Conservation (phyloP, 164 flowering plant species). For the Annona squamosa region DNA sequence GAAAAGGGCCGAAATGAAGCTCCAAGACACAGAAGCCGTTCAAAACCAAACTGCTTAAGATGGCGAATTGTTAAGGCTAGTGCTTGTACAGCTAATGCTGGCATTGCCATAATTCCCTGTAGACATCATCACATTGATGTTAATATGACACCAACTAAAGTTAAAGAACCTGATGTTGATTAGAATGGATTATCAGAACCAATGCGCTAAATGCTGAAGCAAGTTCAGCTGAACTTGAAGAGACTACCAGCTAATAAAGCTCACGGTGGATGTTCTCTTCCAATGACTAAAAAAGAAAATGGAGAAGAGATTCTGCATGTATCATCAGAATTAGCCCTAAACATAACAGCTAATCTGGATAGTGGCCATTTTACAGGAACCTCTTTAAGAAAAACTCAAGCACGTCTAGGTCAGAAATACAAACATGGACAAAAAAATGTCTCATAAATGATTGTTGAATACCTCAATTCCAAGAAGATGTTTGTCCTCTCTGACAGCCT, state of each 20-base stretch:
- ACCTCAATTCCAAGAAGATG: constrained; percentile 46
- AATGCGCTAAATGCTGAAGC: neutral
- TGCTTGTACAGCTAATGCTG: constrained; percentile 76
- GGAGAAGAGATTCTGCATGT: too few species aligned
- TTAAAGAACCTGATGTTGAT: neutral
- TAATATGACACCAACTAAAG: neutral
- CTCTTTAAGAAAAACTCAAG: neutral
- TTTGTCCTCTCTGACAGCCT: constrained; percentile 12
- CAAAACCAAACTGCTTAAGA: constrained; percentile 83
- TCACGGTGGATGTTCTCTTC: neutral
- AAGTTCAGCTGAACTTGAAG: neutral
- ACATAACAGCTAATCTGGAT: neutral
- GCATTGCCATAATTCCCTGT: constrained; percentile 74
- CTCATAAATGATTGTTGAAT: neutral
- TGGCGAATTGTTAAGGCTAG: constrained; percentile 68
- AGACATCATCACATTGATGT: neutral
- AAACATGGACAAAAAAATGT: neutral
- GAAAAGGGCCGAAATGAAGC: constrained; percentile 71
- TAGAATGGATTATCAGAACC: neutral
- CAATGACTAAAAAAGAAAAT: neutral
- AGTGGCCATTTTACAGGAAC: neutral
- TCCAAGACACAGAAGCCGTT: constrained; percentile 56
- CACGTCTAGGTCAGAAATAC: neutral
- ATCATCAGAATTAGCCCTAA: neutral
- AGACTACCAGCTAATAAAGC: neutral